Evolutionary conservation across 495 filamentous ascomycete genomes (phyloP).

Genomic region (Penicillium ochrochloron): DNA sequence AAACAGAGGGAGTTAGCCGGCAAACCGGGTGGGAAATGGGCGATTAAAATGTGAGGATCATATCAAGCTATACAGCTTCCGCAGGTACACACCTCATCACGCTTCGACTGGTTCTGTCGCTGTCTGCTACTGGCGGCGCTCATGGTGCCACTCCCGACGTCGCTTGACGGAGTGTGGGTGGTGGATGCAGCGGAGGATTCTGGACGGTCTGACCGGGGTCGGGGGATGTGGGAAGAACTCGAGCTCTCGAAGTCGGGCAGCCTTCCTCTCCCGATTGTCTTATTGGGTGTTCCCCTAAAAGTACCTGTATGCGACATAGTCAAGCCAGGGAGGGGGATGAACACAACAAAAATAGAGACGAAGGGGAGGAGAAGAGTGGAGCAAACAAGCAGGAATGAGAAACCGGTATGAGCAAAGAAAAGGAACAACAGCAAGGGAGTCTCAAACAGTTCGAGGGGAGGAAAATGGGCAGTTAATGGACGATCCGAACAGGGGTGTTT

Average conservation of each 20-base stretch:
- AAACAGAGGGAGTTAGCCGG: slow-evolving; percentile 12
- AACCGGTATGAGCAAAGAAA: slow-evolving; percentile 26
- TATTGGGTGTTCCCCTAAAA: slow-evolving; percentile 51
- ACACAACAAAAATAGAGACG: slow-evolving; percentile 25
- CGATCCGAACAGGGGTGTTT: slow-evolving; percentile 40
- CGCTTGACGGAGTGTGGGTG: slow-evolving; percentile 62
- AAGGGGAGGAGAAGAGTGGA: slow-evolving; percentile 22
- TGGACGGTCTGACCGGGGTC: slow-evolving; percentile 79
- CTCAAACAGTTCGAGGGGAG: slow-evolving; percentile 15
- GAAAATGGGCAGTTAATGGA: slow-evolving; percentile 31
- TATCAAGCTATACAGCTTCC: slow-evolving; percentile 5
- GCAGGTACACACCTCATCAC: slow-evolving; percentile 83
- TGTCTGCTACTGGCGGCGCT: slow-evolving; percentile 78
- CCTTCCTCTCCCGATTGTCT: slow-evolving; percentile 63
- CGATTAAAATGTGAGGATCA: neutral
- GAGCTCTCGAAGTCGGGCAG: slow-evolving; percentile 73
- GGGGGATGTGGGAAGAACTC: slow-evolving; percentile 72
- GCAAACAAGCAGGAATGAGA: slow-evolving; percentile 26
- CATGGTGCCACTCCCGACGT: slow-evolving; percentile 57
- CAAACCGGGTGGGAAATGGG: neutral
- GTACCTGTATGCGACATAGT: slow-evolving; percentile 65
- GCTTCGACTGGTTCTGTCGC: slow-evolving; percentile 92
- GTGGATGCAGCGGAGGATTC: slow-evolving; percentile 59
- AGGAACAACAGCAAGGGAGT: slow-evolving; percentile 27
- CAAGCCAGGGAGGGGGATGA: slow-evolving; percentile 25